Percentiles rank a stretch among this genome's conserved stretches.
Evolutionary conservation across 1,284 basidiomycete species (phyloP).

Genomic region (Ganoderma boninense): DNA sequence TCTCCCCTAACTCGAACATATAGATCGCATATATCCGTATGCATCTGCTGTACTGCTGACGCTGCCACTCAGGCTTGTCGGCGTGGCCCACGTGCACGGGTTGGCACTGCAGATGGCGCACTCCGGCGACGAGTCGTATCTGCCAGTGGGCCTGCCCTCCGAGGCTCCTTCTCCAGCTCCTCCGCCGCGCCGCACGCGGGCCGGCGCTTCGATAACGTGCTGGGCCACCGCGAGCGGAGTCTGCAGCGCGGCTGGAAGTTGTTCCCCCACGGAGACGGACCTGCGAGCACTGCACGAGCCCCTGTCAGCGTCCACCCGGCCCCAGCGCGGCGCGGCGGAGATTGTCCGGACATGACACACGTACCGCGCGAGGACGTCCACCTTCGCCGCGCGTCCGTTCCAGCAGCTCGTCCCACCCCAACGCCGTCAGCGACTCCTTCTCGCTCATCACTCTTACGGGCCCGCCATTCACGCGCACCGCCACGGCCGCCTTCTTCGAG

Average conservation of each 20-base stretch:
- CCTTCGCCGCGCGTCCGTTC: constrained; percentile 70
- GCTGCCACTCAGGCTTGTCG: too few species aligned
- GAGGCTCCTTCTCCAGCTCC: constrained; percentile 43
- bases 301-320: constrained; percentile 5
- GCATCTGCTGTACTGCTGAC: too few species aligned
- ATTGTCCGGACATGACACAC: constrained; percentile 32
- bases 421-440: constrained; percentile 73
- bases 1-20: too few species aligned
- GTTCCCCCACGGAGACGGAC: constrained; percentile 55
- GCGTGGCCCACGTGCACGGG: too few species aligned
- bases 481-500: constrained; percentile 31
- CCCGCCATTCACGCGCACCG: constrained; percentile 63
- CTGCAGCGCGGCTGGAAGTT: constrained; percentile 67
- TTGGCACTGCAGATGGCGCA: too few species aligned
- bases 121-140: too few species aligned
- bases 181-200: constrained; percentile 37
- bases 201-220: constrained; percentile 56
- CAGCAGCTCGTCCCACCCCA: constrained; percentile 77
- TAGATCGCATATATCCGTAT: too few species aligned
- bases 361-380: constrained; percentile 71
- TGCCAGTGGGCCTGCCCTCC: too few species aligned
- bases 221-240: constrained; percentile 71
- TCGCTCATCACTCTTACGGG: constrained; percentile 70
- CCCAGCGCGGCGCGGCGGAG: constrained; percentile 14
- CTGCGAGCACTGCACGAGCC: constrained; percentile 27